Conservation (phyloP, 441 rosid genomes). For the Jatropha podagrica region DNA sequence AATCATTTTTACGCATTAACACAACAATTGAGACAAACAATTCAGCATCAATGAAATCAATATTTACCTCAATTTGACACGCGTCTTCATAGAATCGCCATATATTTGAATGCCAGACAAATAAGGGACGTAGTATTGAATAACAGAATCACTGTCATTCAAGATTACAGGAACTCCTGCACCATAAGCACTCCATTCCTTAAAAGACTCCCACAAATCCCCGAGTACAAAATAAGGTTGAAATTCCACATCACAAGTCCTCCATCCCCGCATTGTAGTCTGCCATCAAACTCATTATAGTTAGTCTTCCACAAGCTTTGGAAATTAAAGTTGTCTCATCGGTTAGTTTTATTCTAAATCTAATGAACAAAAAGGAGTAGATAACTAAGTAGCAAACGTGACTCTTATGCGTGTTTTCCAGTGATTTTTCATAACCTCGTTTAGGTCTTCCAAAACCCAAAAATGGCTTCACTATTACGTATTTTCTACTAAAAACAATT, state of each 20-base stretch:
- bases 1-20: not conserved
- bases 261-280: conserved; percentile 45
- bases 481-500: too few species aligned
- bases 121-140: conserved; percentile 80
- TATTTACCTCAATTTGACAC: conserved; percentile 47
- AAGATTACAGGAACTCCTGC: conserved; percentile 66
- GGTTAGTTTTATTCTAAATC: not conserved
- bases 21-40: not conserved
- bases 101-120: conserved; percentile 70
- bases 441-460: not conserved
- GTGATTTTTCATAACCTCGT: not conserved
- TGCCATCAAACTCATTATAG: conserved; percentile 22
- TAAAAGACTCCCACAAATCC: conserved; percentile 80
- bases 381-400: not conserved
- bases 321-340: not conserved
- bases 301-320: not conserved
- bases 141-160: conserved; percentile 56
- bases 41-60: not conserved
- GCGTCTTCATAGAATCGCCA: conserved; percentile 35
- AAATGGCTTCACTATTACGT: not conserved
- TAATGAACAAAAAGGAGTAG: not conserved
- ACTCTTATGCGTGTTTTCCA: not conserved
- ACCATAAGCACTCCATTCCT: conserved; percentile 91
- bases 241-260: conserved; percentile 41
- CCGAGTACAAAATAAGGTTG: conserved; percentile 65